A percentile compares a stretch with the other conserved stretches of the same genome.
Evolutionary conservation across 345 rosid species (phyloP).

Genomic region (Carallia pectinifolia): DNA sequence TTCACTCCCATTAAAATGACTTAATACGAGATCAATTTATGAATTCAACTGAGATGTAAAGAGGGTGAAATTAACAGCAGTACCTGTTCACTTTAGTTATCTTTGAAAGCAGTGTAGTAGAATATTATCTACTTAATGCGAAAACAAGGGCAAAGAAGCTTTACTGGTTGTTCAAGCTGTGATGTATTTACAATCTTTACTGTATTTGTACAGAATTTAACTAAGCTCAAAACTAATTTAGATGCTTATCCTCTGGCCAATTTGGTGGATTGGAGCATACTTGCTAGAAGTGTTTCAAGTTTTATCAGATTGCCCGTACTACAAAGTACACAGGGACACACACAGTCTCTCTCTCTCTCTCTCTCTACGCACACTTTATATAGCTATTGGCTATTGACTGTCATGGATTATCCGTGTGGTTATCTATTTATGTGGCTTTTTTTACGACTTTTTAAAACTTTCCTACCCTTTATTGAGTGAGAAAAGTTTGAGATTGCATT

Average conservation of each 20-base stretch:
- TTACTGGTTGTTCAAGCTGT: background rate
- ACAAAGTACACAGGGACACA: too few relatives aligned
- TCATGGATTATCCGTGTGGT: too few relatives aligned
- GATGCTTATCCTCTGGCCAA: background rate
- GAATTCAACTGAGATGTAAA: background rate
- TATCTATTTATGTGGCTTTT: too few relatives aligned
- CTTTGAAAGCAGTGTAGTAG: too few relatives aligned
- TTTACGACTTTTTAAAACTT: too few relatives aligned
- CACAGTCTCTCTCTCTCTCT: too few relatives aligned
- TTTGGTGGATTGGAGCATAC: background rate
- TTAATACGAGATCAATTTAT: background rate
- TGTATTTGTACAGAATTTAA: slow-evolving; percentile 1
- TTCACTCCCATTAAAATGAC: too few relatives aligned
- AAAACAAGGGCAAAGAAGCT: background rate
- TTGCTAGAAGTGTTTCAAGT: background rate
- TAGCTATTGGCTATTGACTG: too few relatives aligned
- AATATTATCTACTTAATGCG: background rate
- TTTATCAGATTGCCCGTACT: too few relatives aligned
- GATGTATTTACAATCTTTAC: background rate
- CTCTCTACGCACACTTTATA: too few relatives aligned
- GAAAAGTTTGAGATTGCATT: background rate
- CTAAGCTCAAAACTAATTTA: slow-evolving; percentile 4
- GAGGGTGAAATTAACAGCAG: too few relatives aligned
- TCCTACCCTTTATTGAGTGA: background rate
- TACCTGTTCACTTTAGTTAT: too few relatives aligned